A percentile compares a stretch with the other conserved stretches of the same genome.
Conservation (phyloP, 1,139 yeast species). For the Blastobotrys raffinosifermentans region DNA sequence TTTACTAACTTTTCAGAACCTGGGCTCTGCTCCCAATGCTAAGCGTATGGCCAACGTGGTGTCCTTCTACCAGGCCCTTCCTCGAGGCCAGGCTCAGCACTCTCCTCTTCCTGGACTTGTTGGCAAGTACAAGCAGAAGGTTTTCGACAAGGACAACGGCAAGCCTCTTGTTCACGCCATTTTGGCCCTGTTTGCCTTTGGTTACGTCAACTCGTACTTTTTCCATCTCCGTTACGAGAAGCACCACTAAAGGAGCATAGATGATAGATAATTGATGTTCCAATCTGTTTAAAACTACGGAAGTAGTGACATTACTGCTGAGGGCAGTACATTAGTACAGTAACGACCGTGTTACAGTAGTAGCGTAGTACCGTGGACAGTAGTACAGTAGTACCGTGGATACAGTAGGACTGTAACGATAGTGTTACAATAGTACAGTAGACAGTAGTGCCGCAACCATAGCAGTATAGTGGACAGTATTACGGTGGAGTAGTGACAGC, state of each 20-base stretch:
- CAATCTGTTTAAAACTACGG: too few relatives aligned
- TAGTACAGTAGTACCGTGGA: too few relatives aligned
- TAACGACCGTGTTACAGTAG: too few relatives aligned
- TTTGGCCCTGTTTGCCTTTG: constrained; percentile 61
- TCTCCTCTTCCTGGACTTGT: constrained; percentile 14
- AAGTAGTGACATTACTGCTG: too few relatives aligned
- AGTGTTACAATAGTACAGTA: too few relatives aligned
- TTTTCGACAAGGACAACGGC: constrained; percentile 65
- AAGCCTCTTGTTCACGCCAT: constrained; percentile 74
- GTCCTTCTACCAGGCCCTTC: constrained; percentile 90
- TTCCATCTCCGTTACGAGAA: constrained; percentile 68
- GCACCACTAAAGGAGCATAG: constrained; percentile 14
- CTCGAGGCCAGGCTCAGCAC: constrained; percentile 57
- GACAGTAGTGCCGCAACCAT: too few relatives aligned
- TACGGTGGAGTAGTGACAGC: too few relatives aligned
- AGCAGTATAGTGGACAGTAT: too few relatives aligned
- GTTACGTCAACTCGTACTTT: constrained; percentile 92
- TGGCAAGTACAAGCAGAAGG: constrained; percentile 54
- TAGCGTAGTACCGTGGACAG: too few relatives aligned
- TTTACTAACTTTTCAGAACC: constrained; percentile 47
- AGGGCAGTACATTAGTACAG: too few relatives aligned
- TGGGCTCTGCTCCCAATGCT: constrained; percentile 93
- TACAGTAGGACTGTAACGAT: too few relatives aligned
- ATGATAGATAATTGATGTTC: too few relatives aligned
- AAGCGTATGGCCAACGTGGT: constrained; percentile 96